A percentile compares a stretch with the other conserved stretches of the same genome.
These are phyloP conservation scores for Angomonas deanei DNA, from an alignment of 208 protist species.

Conservation along the genomic window DNA sequence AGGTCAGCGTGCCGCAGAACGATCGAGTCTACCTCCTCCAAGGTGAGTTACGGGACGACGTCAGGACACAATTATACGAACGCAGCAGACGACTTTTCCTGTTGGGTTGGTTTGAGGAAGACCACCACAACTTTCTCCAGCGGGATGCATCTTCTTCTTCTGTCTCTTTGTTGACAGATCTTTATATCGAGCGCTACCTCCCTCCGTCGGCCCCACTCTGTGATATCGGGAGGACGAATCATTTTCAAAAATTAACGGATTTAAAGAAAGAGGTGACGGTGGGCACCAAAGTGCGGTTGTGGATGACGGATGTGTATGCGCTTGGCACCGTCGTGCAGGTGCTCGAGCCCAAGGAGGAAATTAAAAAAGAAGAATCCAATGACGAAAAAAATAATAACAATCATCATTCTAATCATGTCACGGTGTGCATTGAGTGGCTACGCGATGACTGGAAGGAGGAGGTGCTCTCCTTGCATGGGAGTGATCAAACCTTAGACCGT, in stretches of 20 bases:
- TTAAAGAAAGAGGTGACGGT: conserved; percentile 18
- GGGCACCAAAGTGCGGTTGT: conserved; percentile 78
- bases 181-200: conserved; percentile 37
- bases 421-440: conserved; percentile 54
- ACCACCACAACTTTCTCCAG: not conserved
- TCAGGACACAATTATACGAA: conserved; percentile 45
- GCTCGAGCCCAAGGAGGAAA: not conserved
- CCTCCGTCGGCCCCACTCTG: conserved; percentile 35
- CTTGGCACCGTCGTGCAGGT: conserved; percentile 45
- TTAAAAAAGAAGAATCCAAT: conserved; percentile 3
- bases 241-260: no score
- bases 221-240: no score
- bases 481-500: conserved; percentile 63
- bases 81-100: conserved; percentile 33
- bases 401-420: conserved; percentile 16
- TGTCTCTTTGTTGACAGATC: conserved; percentile 21
- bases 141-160: no score
- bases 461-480: conserved; percentile 64
- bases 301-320: conserved; percentile 86
- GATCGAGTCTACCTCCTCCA: conserved; percentile 20
- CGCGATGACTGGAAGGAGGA: conserved; percentile 83
- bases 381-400: conserved; percentile 5
- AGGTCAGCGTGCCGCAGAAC: conserved; percentile 75
- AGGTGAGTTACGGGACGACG: not conserved
- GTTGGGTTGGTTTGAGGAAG: conserved; percentile 47